Evolutionary conservation across 2,329 filamentous ascomycete genomes (phyloP), one percentile per base, ranked within the genome.

Genomic region (Claviceps sp.): DNA sequence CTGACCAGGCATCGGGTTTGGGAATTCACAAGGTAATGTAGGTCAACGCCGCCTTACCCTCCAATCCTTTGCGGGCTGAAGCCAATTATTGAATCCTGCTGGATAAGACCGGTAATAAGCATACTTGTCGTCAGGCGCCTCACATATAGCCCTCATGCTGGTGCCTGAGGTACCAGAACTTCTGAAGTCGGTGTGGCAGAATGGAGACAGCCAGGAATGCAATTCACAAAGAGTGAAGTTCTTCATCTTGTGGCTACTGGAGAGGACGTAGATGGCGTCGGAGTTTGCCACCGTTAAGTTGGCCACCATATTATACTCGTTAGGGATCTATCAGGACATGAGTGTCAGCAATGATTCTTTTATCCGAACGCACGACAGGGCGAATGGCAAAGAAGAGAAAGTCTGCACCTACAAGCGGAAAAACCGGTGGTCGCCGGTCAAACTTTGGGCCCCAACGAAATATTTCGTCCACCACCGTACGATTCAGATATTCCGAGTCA

Each of bases 211-310:
- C 56, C 80, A 82, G 0, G 80, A 83, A 22, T 77, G 76, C 14
- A 90, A 63, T 43, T 82, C 72, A 61, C 86, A 93, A 0, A 93
- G 66, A 0, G 82, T 79, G 60, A 83, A 89, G 34, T 78, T 71
- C 0, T 59, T 62, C 6, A 64, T 62, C 4, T 29, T 42, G 0
- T 58, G 52, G 7, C 58, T 62, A 52, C 82, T 80, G 1, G 74
- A 79, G 1, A 93, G 71, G 0, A 89, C 56, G 60, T 89, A 90
- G 2, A 89, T 72, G 0, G 82, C 70, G 49, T 80, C 73, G 5
- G 60, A 56, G 0, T 36, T 16, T 2, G 68, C 3, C 60, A 67
- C 1, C 2, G 73, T 73, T 2, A 68, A 67, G 59, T 86, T 85
- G 43, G 76, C 67, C 5, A 88, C 64, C 0, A 85, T 85, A 62